Evolutionary conservation across 2,329 filamentous ascomycete genomes (phyloP), one percentile per base, ranked within the genome.

Genomic region (Dactylonectria estremocensis): DNA sequence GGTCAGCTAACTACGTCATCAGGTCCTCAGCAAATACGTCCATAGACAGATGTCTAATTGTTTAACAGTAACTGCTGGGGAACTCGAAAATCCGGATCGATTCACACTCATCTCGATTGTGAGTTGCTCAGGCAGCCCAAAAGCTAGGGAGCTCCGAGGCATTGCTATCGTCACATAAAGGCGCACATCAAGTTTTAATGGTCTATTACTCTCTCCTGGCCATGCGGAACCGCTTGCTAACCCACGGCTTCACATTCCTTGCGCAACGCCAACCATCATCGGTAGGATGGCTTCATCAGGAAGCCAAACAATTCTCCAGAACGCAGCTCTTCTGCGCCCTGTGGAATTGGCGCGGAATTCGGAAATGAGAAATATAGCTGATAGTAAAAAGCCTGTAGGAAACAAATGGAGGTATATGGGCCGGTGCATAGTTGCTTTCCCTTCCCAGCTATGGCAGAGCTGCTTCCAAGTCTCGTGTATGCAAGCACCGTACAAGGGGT

Each of bases 261-360:
- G 18, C 50, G 66, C 60, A 74, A 75, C 66, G 66, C 72, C 73
- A 75, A 67, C 73, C 66, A 40, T 28, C 66, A 40, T 28, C 61
- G 18, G 62, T 18, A 65, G 68, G 70, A 58, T 37, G 60, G 57
- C 68, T 75, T 75, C 65, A 52, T 70, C 59, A 73, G 61, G 70
- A 75, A 70, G 67, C 71, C 60, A 54, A 24, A 56, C n/a, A 53
- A 28, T 48, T 52, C 58, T 31, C 64, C 24, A 31, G 35, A 53
- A n/a, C 33, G 20, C 20, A 28, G 16, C 46, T 40, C 53, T 46
- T 18, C 4, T 28, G 24, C 24, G 24, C 24, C 24, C 24, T 28
- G 4, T 28, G 24, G 7, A 28, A 28, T 28, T 28, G 24, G 24
- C 24, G 7, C 24, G 24, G 24, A 70, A 52, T 60, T 43, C 24